phyloP scores from a whole-genome alignment of 371 early-diverging fungal genomes.

The Parasitella parasitica region DNA sequence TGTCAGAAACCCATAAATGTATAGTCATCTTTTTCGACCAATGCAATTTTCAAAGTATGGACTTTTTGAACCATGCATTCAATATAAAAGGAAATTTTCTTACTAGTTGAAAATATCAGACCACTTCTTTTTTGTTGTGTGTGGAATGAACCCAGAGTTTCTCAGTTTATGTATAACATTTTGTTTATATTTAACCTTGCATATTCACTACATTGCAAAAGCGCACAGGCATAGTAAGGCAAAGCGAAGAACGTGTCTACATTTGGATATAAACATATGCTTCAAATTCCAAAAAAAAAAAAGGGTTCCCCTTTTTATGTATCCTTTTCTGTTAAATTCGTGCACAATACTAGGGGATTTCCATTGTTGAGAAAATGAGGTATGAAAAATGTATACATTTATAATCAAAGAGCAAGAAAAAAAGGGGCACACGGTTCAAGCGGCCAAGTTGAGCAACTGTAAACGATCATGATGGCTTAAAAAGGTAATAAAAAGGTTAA shows the following conservation, averaged over 20 bases:
- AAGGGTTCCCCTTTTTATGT: background rate
- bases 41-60: background rate
- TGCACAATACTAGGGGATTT: background rate
- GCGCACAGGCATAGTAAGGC: no score
- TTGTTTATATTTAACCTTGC: background rate
- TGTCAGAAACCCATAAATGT: background rate
- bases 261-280: background rate
- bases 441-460: background rate
- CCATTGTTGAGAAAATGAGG: background rate
- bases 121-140: background rate
- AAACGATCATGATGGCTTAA: background rate
- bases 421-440: background rate
- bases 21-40: background rate
- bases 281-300: background rate
- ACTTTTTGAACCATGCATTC: slow-evolving; percentile 3
- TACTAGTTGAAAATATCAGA: background rate
- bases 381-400: background rate
- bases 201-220: background rate
- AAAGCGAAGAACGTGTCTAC: background rate
- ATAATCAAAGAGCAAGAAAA: no score
- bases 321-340: no score
- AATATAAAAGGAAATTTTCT: background rate
- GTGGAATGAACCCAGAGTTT: background rate
- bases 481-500: slow-evolving; percentile 1
- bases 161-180: background rate